These are phyloP conservation scores for Lentinula guzmanii DNA, from an alignment of 768 basidiomycete genomes.

Conservation along the genomic window DNA sequence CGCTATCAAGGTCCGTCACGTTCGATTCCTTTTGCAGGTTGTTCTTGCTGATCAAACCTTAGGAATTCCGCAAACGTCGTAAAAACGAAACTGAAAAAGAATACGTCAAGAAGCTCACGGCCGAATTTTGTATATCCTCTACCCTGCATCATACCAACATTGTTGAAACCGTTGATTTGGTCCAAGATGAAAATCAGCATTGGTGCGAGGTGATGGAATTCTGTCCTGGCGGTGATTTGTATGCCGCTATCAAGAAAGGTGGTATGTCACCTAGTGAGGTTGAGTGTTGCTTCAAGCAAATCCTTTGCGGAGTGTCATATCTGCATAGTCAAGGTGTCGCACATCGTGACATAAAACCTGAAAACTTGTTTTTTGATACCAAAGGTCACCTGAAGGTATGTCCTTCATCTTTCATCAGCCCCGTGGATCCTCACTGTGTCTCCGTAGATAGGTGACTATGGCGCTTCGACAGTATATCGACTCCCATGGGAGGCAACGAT, in stretches of 20 bases:
- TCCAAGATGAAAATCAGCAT: slow-evolving; percentile 94
- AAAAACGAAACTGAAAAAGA: slow-evolving; percentile 99
- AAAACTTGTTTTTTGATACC: slow-evolving; percentile 93
- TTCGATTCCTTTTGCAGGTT: not conserved
- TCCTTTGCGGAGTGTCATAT: slow-evolving; percentile 82
- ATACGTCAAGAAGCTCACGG: slow-evolving; percentile 99
- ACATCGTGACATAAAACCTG: slow-evolving; percentile 96
- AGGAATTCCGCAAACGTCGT: slow-evolving; percentile 98
- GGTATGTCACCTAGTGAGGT: slow-evolving; percentile 61
- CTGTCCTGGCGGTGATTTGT: slow-evolving; percentile 96
- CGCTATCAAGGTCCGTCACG: slow-evolving; percentile 80
- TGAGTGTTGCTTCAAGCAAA: slow-evolving; percentile 98
- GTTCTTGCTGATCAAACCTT: slow-evolving; percentile 3
- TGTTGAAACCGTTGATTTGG: slow-evolving; percentile 97
- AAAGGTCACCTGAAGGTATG: slow-evolving; percentile 89
- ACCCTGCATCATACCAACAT: slow-evolving; percentile 91
- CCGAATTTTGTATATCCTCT: slow-evolving; percentile 97
- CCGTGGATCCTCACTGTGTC: not conserved
- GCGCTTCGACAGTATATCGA: slow-evolving; percentile 97
- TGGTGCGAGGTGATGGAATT: slow-evolving; percentile 99
- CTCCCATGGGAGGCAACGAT: slow-evolving; percentile 97
- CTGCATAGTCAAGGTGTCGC: slow-evolving; percentile 96
- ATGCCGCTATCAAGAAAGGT: slow-evolving; percentile 98
- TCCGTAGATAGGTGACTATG: slow-evolving; percentile 90
- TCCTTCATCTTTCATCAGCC: slow-evolving; percentile 11